Evolutionary conservation across 176 grass and related monocot species (phyloP).

Genomic region (Panicum miliaceum): DNA sequence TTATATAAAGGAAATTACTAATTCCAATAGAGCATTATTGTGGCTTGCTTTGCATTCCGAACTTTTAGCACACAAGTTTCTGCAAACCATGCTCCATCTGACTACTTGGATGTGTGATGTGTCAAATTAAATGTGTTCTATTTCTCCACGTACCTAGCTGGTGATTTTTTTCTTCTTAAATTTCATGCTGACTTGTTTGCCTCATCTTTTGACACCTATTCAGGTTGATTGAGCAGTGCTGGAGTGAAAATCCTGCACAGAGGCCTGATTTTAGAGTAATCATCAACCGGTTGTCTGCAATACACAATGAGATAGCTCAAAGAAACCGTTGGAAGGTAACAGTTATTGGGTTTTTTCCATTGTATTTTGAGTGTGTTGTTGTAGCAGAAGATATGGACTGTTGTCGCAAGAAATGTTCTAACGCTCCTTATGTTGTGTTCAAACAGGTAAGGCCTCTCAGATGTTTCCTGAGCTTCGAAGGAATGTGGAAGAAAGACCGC

Average conservation of each 20-base stretch:
- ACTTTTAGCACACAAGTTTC: slow-evolving; percentile 15
- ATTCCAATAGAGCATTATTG: slow-evolving; percentile 16
- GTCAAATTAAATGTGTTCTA: neutral
- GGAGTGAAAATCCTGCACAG: slow-evolving; percentile 81
- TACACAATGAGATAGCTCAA: slow-evolving; percentile 60
- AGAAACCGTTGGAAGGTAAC: slow-evolving; percentile 86
- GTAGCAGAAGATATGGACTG: slow-evolving; percentile 22
- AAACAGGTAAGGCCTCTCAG: slow-evolving; percentile 62
- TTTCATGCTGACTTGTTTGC: slow-evolving; percentile 18
- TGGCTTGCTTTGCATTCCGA: neutral
- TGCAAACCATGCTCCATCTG: neutral
- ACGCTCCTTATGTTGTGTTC: slow-evolving; percentile 41
- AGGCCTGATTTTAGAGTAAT: slow-evolving; percentile 83
- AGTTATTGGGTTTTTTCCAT: neutral
- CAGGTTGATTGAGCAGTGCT: slow-evolving; percentile 95
- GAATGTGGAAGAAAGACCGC: slow-evolving; percentile 77
- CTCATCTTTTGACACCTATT: slow-evolving; percentile 3
- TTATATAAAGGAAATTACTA: slow-evolving; percentile 7
- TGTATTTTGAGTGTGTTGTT: neutral
- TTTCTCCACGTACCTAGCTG: neutral
- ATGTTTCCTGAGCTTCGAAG: slow-evolving; percentile 74
- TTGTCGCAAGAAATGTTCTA: slow-evolving; percentile 16
- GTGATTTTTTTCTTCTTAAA: slow-evolving; percentile 17
- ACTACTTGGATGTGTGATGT: neutral
- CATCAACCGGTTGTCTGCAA: slow-evolving; percentile 61